phyloP scores from a whole-genome alignment of 2,329 filamentous ascomycete genomes.

The Fusarium fracticaudum region DNA sequence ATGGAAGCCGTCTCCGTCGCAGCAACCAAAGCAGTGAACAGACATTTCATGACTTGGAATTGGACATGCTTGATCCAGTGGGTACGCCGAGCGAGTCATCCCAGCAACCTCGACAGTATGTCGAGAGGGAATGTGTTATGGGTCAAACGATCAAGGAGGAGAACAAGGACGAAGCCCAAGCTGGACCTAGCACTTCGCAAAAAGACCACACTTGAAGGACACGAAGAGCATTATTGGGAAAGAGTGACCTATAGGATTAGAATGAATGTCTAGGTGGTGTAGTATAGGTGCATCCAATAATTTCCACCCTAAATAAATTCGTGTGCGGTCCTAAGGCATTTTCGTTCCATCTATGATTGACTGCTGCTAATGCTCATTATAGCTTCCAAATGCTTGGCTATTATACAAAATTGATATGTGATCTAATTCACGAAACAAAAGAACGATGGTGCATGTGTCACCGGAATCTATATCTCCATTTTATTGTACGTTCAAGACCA shows the following conservation, averaged over 20 bases:
- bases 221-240: background rate
- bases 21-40: constrained; percentile 46
- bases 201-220: constrained; percentile 1
- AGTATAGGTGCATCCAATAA: constrained; percentile 39
- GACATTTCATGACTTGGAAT: constrained; percentile 43
- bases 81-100: constrained; percentile 14
- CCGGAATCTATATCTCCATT: constrained; percentile 1
- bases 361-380: constrained; percentile 37
- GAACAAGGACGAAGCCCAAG: constrained; percentile 37
- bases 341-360: constrained; percentile 33
- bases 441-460: constrained; percentile 7
- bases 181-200: constrained; percentile 3
- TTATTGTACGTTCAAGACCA: constrained; percentile 67
- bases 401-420: constrained; percentile 34
- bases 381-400: constrained; percentile 31
- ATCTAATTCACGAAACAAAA: constrained; percentile 13
- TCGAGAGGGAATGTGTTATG: constrained; percentile 50
- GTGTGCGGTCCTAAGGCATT: constrained; percentile 11
- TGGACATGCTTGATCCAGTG: constrained; percentile 42
- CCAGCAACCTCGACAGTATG: constrained; percentile 23
- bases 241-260: constrained; percentile 30
- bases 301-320: constrained; percentile 15
- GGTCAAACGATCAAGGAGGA: constrained; percentile 51
- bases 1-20: constrained; percentile 35
- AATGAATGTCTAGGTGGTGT: constrained; percentile 26